Evolutionary conservation across 129 eudicot species (phyloP), one percentile per base, ranked within the genome.

Genomic region (Mikania micrantha): DNA sequence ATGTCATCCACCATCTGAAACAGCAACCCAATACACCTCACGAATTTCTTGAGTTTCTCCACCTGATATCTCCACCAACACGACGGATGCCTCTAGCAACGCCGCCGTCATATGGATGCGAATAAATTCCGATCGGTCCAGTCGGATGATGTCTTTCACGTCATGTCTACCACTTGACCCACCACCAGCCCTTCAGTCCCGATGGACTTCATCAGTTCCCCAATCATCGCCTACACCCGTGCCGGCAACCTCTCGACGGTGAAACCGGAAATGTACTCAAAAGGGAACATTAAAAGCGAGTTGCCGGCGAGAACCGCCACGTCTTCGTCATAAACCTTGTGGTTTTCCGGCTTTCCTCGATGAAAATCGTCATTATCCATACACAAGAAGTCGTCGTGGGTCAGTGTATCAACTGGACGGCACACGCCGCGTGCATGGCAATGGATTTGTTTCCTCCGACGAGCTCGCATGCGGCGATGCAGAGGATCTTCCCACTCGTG

Each of bases 351-450:
- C 64, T 79, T 81, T 1, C 95, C 95, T 0, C 90, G 84, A 20
- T 87, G 86, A 66, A 87, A 83, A 47, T 84, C 87, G 71, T 87
- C 95, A 64, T 87, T 77, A 60, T 87, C 95, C 95, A 87, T 87
- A 49, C 95, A 84, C 2, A 90, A 90, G 54, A 87, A 71, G 47
- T 87, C 95, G 44, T 84, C 95, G 21, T 87, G 90, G 22, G 84
- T 87, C 3, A 87, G 75, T 87, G 90, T 20, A 87, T 87, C 95
- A 87, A 84, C 68, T 87, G 90, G 7, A 87, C 90, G 7, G 95
- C 95, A 20, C 87, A 87, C 24, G 95, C 90, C 9, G 90, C 90
- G 8, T 90, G 85, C 63, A 84, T 70, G 39, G 90, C 85, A 25
- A 70, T 70, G 32, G 79, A 34, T 29, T 79, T 70, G 50, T 58